A percentile compares a stretch with the other conserved stretches of the same genome.
Evolutionary conservation across 495 filamentous ascomycete genomes (phyloP).

Genomic region (Penicillium chermesinum): DNA sequence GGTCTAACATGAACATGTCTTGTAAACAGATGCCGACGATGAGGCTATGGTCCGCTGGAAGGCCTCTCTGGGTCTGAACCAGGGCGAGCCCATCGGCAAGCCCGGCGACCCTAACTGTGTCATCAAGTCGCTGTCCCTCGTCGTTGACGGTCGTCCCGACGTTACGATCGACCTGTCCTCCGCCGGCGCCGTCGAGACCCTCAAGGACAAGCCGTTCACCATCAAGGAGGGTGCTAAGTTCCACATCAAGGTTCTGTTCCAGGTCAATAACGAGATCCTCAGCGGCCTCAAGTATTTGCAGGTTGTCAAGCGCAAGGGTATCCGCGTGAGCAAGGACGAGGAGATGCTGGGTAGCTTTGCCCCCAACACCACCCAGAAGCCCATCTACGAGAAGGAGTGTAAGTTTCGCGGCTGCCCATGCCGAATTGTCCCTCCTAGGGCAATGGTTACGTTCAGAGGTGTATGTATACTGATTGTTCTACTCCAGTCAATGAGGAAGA

Average conservation of each 20-base stretch:
- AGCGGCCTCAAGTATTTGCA: conserved; percentile 94
- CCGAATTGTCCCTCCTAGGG: background rate
- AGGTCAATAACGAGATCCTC: conserved; percentile 92
- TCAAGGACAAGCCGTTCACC: conserved; percentile 86
- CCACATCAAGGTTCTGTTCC: conserved; percentile 87
- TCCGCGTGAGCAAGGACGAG: conserved; percentile 80
- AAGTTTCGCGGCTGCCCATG: conserved; percentile 34
- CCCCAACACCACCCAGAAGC: conserved; percentile 79
- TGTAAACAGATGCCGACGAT: conserved; percentile 57
- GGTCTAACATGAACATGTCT: conserved; percentile 6
- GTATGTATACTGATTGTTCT: background rate
- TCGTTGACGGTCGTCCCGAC: conserved; percentile 69
- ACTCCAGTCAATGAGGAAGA: conserved; percentile 69
- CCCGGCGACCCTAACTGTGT: conserved; percentile 79
- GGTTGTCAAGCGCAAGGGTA: conserved; percentile 78
- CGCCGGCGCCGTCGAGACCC: conserved; percentile 57
- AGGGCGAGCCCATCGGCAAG: conserved; percentile 59
- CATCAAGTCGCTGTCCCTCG: conserved; percentile 82
- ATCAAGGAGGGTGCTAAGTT: conserved; percentile 94
- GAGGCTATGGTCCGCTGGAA: conserved; percentile 97
- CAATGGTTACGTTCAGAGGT: too few relatives aligned
- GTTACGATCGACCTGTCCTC: conserved; percentile 76
- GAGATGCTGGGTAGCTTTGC: conserved; percentile 97
- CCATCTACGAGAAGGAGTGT: conserved; percentile 86
- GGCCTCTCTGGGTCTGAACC: conserved; percentile 78